Base-by-base conservation (phyloP, 352 stramenopile genomes). In the Phytophthora hybrid region DNA sequence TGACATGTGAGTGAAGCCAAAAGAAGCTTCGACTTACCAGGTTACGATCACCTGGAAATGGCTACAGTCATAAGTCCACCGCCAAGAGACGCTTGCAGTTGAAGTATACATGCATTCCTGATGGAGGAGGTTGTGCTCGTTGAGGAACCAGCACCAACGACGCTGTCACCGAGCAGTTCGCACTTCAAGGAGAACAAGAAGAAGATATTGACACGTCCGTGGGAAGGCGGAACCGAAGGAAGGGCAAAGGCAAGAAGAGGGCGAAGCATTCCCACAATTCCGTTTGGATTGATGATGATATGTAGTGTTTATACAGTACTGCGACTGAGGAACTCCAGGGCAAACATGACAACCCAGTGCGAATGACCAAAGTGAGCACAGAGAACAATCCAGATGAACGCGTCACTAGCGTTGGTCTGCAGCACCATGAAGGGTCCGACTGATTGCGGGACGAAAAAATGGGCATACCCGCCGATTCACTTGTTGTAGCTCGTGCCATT, bases 11-110 rank as follows among this genome's bases (percentile, higher is more conserved):
- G 23, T 26, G 23, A 26, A 26, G 23, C 23, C 23, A 26, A 26
- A 26, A 1, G 23, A 26, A 26, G 23, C 23, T 26, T 26, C 23
- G 23, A 26, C 23, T 26, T 26, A 5, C 34, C 19, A 14, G 52
- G 52, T 29, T 59, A 59, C 53, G 53, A 59, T 29, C 53, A 59
- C 53, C 53, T 61, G 32, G 32, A 61, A 55, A 14, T 54, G 7
- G 19, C 11, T 63, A 49, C 41, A 49, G 16, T 19, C 41, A 19
- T 4, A 5, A 5, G 39, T 44, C 58, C 58, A n/a, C n/a, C 39
- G 23, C 16, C 39, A 63, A 63, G 39, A 31, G 58, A 44, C 58
- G 39, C 56, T 63, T 37, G 11, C 19, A 21, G 37, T 63, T 63
- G 58, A 53, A 63, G 39, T 63, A 13, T 44, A 44, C 34, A 41